Percentiles rank a stretch among this genome's conserved stretches.
These are phyloP conservation scores for Trichoderma atrobrunneum DNA, from an alignment of 2,329 filamentous ascomycete species.

Conservation along the genomic window DNA sequence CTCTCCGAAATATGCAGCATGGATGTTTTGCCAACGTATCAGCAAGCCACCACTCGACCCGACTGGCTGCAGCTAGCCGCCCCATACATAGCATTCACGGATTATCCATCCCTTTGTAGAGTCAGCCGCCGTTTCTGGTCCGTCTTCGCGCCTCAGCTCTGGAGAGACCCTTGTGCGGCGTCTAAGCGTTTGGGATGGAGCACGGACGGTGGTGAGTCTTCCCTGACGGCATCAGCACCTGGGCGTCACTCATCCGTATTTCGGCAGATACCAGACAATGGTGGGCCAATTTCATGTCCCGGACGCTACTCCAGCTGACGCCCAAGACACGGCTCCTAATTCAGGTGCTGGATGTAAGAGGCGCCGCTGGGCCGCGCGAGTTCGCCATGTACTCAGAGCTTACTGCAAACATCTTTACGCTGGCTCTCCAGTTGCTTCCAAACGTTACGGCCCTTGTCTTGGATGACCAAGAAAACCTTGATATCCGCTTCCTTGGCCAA, in stretches of 20 bases:
- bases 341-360: slow-evolving; percentile 47
- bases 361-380: slow-evolving; percentile 35
- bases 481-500: slow-evolving; percentile 38
- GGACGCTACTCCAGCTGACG: slow-evolving; percentile 36
- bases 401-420: slow-evolving; percentile 38
- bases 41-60: slow-evolving; percentile 44
- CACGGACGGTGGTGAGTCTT: slow-evolving; percentile 44
- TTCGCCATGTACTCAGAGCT: slow-evolving; percentile 41
- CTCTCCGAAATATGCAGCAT: slow-evolving; percentile 25
- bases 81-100: slow-evolving; percentile 40
- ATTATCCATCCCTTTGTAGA: slow-evolving; percentile 47
- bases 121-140: slow-evolving; percentile 47
- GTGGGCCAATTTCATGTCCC: slow-evolving; percentile 47
- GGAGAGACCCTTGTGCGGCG: slow-evolving; percentile 48
- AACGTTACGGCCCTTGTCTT: slow-evolving; percentile 46
- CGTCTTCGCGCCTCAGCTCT: slow-evolving; percentile 51
- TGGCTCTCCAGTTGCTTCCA: slow-evolving; percentile 41
- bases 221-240: background rate
- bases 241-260: background rate
- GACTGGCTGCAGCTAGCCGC: slow-evolving; percentile 52
- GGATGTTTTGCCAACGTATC: slow-evolving; percentile 50
- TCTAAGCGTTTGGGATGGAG: slow-evolving; percentile 41
- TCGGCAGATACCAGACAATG: slow-evolving; percentile 45
- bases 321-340: slow-evolving; percentile 43
- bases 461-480: slow-evolving; percentile 45